Conservation (phyloP, 1,284 basidiomycete genomes). For the Flammula alnicola region DNA sequence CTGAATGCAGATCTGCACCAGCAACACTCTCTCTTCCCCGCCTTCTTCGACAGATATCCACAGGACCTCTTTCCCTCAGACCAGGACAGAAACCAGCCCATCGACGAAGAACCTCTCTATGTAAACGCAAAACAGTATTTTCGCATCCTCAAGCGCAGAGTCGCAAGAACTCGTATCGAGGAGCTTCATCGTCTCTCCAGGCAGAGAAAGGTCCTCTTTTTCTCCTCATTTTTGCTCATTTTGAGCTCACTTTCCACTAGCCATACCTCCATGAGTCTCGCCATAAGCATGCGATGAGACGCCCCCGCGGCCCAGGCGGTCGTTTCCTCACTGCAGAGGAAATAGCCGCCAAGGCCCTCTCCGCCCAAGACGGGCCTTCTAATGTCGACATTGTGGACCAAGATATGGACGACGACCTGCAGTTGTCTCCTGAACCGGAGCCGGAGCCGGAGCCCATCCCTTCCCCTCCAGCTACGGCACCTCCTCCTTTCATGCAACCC, state of each 20-base stretch:
- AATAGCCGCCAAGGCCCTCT: slow-evolving; percentile 72
- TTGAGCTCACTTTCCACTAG: slow-evolving; percentile 45
- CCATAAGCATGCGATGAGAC: slow-evolving; percentile 97
- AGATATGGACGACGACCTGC: slow-evolving; percentile 41
- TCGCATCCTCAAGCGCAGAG: slow-evolving; percentile 90
- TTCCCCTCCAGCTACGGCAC: slow-evolving; percentile 24
- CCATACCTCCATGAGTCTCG: slow-evolving; percentile 97
- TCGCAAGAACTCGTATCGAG: slow-evolving; percentile 87
- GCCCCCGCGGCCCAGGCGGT: slow-evolving; percentile 95
- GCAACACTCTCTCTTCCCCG: slow-evolving; percentile 30
- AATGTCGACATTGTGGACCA: slow-evolving; percentile 31
- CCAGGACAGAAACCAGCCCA: slow-evolving; percentile 25
- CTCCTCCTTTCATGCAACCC: slow-evolving; percentile 24
- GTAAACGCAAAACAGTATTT: slow-evolving; percentile 99
- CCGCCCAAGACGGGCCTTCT: slow-evolving; percentile 32
- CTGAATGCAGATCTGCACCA: slow-evolving; percentile 36
- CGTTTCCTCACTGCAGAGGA: slow-evolving; percentile 96
- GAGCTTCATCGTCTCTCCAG: slow-evolving; percentile 90
- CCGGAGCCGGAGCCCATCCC: slow-evolving; percentile 32
- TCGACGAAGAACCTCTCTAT: slow-evolving; percentile 94
- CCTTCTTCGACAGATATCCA: slow-evolving; percentile 27
- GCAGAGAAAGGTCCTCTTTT: slow-evolving; percentile 79
- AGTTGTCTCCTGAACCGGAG: slow-evolving; percentile 27
- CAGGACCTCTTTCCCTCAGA: slow-evolving; percentile 21
- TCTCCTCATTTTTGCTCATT: slow-evolving; percentile 9